These are phyloP conservation scores for Fusarium xylarioides DNA, from an alignment of 2,329 filamentous ascomycete genomes.

Conservation along the genomic window DNA sequence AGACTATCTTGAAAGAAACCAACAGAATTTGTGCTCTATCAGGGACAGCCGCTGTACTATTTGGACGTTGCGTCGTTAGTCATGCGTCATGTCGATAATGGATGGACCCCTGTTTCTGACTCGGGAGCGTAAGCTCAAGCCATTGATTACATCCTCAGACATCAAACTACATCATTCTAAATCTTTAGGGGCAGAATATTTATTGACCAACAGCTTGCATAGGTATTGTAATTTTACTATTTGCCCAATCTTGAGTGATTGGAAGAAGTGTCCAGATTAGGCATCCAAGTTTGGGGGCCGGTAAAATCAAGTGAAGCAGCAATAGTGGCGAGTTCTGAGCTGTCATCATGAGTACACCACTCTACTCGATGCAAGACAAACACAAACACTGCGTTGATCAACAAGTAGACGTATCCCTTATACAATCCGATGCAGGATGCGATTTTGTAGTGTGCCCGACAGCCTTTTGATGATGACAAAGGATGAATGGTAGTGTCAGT, in stretches of 20 bases:
- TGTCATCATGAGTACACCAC: background rate
- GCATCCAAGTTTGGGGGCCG: background rate
- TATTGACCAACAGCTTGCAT: fast-evolving
- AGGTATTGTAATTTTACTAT: background rate
- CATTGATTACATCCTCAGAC: fast-evolving
- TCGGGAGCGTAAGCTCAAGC: background rate
- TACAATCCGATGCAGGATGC: too few species aligned
- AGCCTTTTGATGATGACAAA: background rate
- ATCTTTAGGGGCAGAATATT: fast-evolving
- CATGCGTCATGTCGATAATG: background rate
- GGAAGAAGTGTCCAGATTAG: background rate
- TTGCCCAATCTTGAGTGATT: background rate
- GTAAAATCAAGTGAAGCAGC: background rate
- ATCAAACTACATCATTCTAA: background rate
- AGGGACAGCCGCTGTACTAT: too few species aligned
- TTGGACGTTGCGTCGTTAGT: too few species aligned
- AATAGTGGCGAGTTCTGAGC: background rate
- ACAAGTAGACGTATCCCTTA: fast-evolving
- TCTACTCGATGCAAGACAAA: too few species aligned
- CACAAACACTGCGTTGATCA: background rate
- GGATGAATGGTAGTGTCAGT: too few species aligned
- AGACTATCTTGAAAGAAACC: background rate
- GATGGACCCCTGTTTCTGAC: background rate
- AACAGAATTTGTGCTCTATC: background rate
- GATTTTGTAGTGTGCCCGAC: too few species aligned